These are phyloP conservation scores for Colletotrichum agaves DNA, from an alignment of 2,329 filamentous ascomycete species.

Conservation along the genomic window DNA sequence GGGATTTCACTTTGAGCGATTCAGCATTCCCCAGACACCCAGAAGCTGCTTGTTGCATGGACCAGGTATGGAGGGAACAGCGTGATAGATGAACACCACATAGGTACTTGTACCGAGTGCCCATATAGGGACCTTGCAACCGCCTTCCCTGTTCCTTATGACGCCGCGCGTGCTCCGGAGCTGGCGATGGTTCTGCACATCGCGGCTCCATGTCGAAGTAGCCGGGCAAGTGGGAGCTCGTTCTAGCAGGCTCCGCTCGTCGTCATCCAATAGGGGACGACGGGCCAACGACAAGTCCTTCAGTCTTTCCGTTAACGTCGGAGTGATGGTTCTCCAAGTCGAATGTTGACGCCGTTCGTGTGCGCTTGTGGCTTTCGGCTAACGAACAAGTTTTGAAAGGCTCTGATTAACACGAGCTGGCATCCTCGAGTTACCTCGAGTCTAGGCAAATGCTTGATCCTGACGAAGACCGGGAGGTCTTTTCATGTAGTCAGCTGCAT, in stretches of 20 bases:
- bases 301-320: constrained; percentile 19
- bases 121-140: constrained; percentile 16
- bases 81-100: constrained; percentile 8
- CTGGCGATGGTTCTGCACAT: constrained; percentile 10
- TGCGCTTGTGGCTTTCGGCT: constrained; percentile 26
- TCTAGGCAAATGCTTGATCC: neutral
- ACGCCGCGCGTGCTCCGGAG: constrained; percentile 22
- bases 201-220: neutral
- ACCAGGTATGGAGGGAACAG: constrained; percentile 11
- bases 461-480: neutral
- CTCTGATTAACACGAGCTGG: neutral
- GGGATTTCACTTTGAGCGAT: constrained; percentile 12
- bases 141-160: constrained; percentile 19
- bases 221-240: constrained; percentile 25
- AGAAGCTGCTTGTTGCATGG: constrained; percentile 8
- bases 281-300: neutral
- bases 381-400: constrained; percentile 2
- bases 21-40: constrained; percentile 27
- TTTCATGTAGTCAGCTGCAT: neutral
- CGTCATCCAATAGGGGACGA: constrained; percentile 10
- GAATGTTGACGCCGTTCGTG: constrained; percentile 4
- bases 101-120: constrained; percentile 18
- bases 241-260: constrained; percentile 13
- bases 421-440: neutral
- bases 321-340: neutral